These are phyloP conservation scores for Macrocybe gigantea DNA, from an alignment of 768 basidiomycete genomes.

Conservation along the genomic window DNA sequence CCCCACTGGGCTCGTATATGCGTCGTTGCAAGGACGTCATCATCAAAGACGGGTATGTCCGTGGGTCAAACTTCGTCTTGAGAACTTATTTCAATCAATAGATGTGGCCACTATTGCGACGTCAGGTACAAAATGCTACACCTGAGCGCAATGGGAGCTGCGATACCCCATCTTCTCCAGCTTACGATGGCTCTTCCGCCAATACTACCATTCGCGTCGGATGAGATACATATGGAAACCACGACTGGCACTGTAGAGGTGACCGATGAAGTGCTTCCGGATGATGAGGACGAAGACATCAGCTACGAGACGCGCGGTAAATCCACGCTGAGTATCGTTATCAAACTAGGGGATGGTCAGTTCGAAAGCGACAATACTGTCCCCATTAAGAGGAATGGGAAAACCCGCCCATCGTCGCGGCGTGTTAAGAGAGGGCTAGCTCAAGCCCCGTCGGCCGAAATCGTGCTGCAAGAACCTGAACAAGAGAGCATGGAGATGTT, in stretches of 20 bases:
- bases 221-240: constrained; percentile 58
- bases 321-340: constrained; percentile 55
- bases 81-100: no score
- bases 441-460: constrained; percentile 8
- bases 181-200: constrained; percentile 66
- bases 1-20: constrained; percentile 66
- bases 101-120: no score
- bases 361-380: constrained; percentile 24
- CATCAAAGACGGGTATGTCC: constrained; percentile 61
- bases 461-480: constrained; percentile 37
- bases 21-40: constrained; percentile 70
- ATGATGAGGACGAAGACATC: constrained; percentile 66
- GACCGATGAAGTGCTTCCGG: constrained; percentile 74
- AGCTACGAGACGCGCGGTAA: constrained; percentile 65
- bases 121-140: constrained; percentile 66
- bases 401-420: not conserved
- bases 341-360: constrained; percentile 61
- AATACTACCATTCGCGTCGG: constrained; percentile 59
- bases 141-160: constrained; percentile 82
- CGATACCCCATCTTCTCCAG: constrained; percentile 75
- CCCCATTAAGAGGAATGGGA: not conserved
- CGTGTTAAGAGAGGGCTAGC: constrained; percentile 4
- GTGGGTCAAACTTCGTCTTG: no score
- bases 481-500: constrained; percentile 34
- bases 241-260: constrained; percentile 69